phyloP scores from a whole-genome alignment of 2,329 filamentous ascomycete species.

The Byssochlamys sp. region DNA sequence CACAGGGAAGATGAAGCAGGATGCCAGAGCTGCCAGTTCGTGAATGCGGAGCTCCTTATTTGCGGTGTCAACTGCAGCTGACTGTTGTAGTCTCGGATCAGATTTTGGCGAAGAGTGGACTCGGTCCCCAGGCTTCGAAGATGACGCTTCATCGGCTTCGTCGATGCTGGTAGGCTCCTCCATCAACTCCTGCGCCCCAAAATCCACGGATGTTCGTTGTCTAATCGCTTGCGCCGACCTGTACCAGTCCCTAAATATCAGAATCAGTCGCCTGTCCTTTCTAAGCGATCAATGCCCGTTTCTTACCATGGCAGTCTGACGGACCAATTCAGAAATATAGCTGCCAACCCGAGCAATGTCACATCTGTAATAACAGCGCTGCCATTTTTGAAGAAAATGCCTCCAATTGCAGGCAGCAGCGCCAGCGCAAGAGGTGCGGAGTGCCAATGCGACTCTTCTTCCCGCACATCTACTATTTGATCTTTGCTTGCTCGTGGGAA shows the following conservation, averaged over 20 bases:
- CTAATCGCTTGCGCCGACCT: constrained; percentile 57
- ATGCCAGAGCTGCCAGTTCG: constrained; percentile 63
- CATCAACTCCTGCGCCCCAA: constrained; percentile 15
- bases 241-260: constrained; percentile 57
- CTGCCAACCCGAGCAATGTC: constrained; percentile 67
- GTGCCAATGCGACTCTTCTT: constrained; percentile 61
- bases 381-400: constrained; percentile 75
- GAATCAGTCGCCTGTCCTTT: constrained; percentile 1
- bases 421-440: constrained; percentile 74
- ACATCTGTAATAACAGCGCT: constrained; percentile 75
- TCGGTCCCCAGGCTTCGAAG: constrained; percentile 4
- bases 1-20: constrained; percentile 70
- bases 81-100: constrained; percentile 4
- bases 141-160: constrained; percentile 5
- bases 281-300: constrained; percentile 5
- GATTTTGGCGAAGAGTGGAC: constrained; percentile 1
- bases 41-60: constrained; percentile 59
- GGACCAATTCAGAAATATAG: constrained; percentile 85
- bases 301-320: constrained; percentile 77
- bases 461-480: constrained; percentile 21
- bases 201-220: constrained; percentile 28
- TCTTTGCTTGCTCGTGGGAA: constrained; percentile 42
- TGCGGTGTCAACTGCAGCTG: constrained; percentile 31
- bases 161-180: constrained; percentile 14
- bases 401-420: constrained; percentile 74